These are phyloP conservation scores for Boechera retrofracta DNA, from an alignment of 345 rosid species.

Conservation along the genomic window DNA sequence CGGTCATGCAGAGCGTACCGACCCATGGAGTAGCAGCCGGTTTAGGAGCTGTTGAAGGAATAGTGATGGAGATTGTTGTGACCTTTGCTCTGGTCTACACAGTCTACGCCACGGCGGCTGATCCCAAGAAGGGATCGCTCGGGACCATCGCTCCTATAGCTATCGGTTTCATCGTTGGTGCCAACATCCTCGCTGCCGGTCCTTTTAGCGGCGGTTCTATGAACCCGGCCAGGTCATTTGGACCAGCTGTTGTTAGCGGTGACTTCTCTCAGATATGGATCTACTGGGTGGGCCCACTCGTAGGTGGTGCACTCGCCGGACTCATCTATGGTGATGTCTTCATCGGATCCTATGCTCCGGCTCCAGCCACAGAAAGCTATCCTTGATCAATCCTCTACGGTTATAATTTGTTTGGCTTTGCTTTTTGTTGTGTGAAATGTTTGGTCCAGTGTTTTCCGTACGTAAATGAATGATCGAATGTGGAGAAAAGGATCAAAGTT, in stretches of 20 bases:
- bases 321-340: conserved; percentile 74
- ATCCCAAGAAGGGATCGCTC: conserved; percentile 75
- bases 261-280: conserved; percentile 74
- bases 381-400: conserved; percentile 26
- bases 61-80: conserved; percentile 78
- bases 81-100: conserved; percentile 85
- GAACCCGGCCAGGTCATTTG: conserved; percentile 92
- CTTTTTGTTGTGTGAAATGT: conserved; percentile 21
- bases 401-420: conserved; percentile 3
- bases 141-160: conserved; percentile 84
- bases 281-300: conserved; percentile 82
- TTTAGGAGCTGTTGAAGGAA: conserved; percentile 58
- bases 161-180: conserved; percentile 88
- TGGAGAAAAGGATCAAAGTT: background rate
- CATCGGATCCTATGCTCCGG: conserved; percentile 59
- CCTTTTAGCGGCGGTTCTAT: conserved; percentile 92
- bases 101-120: conserved; percentile 83
- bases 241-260: conserved; percentile 81
- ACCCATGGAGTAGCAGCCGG: conserved; percentile 78
- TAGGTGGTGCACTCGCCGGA: conserved; percentile 88
- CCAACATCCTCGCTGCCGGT: conserved; percentile 89
- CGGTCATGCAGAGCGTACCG: conserved; percentile 64
- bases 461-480: background rate
- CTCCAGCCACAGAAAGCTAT: conserved; percentile 36
- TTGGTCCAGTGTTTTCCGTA: conserved; percentile 30